Base-by-base conservation (phyloP, 73 alveolate species). In the Symbiodinium natans region DNA sequence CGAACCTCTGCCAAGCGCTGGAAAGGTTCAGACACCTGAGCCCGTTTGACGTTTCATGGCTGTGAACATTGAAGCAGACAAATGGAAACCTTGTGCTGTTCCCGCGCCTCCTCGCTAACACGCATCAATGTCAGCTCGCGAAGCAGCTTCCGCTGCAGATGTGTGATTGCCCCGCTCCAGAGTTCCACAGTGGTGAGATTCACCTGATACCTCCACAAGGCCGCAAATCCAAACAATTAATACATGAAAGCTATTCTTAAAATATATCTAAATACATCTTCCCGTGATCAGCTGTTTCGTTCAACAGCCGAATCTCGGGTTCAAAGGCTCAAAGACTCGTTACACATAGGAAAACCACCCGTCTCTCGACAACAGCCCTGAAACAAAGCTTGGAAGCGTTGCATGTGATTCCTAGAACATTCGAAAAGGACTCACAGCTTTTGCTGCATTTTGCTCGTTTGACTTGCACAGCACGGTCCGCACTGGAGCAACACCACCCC, bases 101-200 rank as follows among this genome's bases (percentile, higher is more conserved):
- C 84, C 5, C 84, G 42, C 84, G 25, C 71, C 90, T 82, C 54
- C 87, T 31, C 41, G 71, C 90, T 17, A 15, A 82, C 87, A 15
- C 87, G 90, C 40, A 82, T 59, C 48, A 40, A 25, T 40, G 59
- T 40, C 40, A 27, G 68, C 40, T 82, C 90, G 71, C 71, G 38
- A 29, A 82, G 71, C 90, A 82, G 2, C 90, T 41, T 82, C 68
- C 90, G 90, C 46, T 82, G 90, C 71, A 82, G 27, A 27, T 82
- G 90, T 7, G 68, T 29, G 71, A 82, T 40, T 59, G 90, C 90
- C 13, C 90, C 90, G 41, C 90, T 82, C 90, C 90, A 82, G 25
- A 82, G 71, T 27, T 82, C 90, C 59, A 82, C 40, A n/a, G 90
- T 82, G 90, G 90, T 42, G 71, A 82, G 71, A 27, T 82, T 82